Conservation (phyloP, 2,329 filamentous ascomycete species). For the Trichophyton schoenleinii region DNA sequence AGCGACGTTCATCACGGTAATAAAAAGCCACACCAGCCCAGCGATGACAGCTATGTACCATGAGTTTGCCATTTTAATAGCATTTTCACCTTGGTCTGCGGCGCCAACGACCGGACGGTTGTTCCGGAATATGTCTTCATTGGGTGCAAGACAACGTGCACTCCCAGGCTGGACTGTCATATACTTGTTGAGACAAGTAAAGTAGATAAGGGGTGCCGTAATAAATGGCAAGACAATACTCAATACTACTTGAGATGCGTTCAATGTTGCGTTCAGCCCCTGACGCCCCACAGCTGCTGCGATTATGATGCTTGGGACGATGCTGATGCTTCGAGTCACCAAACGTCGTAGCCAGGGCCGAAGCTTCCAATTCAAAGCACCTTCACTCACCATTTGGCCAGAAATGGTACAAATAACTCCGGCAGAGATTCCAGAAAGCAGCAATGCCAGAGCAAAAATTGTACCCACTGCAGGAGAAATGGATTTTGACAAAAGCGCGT, state of each 20-base stretch:
- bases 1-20: slow-evolving; percentile 68
- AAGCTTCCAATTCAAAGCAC: slow-evolving; percentile 62
- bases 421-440: slow-evolving; percentile 67
- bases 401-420: slow-evolving; percentile 83
- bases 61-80: slow-evolving; percentile 57
- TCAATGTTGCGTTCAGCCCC: slow-evolving; percentile 59
- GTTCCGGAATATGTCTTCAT: not conserved
- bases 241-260: slow-evolving; percentile 64
- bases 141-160: slow-evolving; percentile 14
- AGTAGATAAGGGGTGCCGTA: slow-evolving; percentile 71
- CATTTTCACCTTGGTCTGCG: slow-evolving; percentile 6
- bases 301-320: slow-evolving; percentile 71
- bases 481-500: slow-evolving; percentile 54
- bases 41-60: slow-evolving; percentile 51
- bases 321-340: slow-evolving; percentile 65
- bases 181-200: slow-evolving; percentile 64
- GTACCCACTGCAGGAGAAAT: slow-evolving; percentile 66
- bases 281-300: slow-evolving; percentile 62
- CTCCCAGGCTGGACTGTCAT: slow-evolving; percentile 55
- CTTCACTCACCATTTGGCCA: slow-evolving; percentile 79
- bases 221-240: slow-evolving; percentile 71
- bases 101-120: not conserved
- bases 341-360: slow-evolving; percentile 68
- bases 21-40: slow-evolving; percentile 56
- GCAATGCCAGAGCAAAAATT: slow-evolving; percentile 69